Evolutionary conservation across 768 basidiomycete species (phyloP), one percentile per base, ranked within the genome.

Genomic region (Pisolithus microcarpus): DNA sequence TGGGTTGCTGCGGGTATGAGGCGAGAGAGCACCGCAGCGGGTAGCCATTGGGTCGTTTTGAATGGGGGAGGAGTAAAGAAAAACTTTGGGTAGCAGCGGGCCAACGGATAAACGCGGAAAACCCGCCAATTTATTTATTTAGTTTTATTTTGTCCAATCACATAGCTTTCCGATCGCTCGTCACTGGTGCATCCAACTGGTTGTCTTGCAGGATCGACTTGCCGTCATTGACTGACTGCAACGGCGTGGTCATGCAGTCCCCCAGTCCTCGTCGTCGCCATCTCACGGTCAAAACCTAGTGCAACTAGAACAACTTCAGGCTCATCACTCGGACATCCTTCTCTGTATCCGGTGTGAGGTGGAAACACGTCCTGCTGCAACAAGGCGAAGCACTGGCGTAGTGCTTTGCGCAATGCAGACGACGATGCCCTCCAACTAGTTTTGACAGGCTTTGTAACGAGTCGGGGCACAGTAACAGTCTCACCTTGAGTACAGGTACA

Each of bases 191-290:
- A 18, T 93, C 88, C 49, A 89, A 76, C 86, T 87, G 52, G 18
- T 46, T 31, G 9, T n/a, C 5, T 49, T 54, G 15, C 21, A 26
- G 26, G 26, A 43, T 13, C 44, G 30, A 38, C 36, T 44, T 10
- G 5, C 24, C 13, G 18, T 15, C 24, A 34, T 23, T 43, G 30
- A 46, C 52, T 58, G 46, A 56, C 36, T 11, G 39, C 37, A 81
- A 79, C 70, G 83, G 83, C 4, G 83, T 96, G 93, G 94, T 1
- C 80, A 95, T 26, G 26, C 26, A 26, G 23, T 24, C 5, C 5
- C 46, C 87, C 90, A 16, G 77, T 88, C 56, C 78, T 75, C 51
- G 90, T 96, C 48, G 75, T 91, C 54, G 82, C 89, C 0, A 70
- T 95, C 51, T 85, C 87, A 3, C 81, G 93, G 23, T 75, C 86